Percentiles rank a stretch among this genome's conserved stretches.
phyloP scores from a whole-genome alignment of 2,329 filamentous ascomycete genomes.

The Pyrenophora tritici-repentis region DNA sequence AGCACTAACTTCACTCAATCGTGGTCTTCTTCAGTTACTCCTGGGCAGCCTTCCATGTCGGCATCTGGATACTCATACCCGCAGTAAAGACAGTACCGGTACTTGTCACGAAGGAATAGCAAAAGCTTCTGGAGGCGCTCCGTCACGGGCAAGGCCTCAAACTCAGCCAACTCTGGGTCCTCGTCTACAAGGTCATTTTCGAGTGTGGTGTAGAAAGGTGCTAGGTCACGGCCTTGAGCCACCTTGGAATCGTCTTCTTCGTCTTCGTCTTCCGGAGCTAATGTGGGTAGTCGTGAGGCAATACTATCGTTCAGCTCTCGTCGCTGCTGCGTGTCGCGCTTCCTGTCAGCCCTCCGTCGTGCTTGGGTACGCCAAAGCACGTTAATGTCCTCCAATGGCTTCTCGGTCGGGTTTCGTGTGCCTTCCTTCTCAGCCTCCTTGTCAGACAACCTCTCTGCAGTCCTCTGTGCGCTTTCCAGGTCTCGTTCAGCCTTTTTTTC shows the following conservation, averaged over 20 bases:
- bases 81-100: slow-evolving; percentile 95
- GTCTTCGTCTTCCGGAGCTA: slow-evolving; percentile 67
- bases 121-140: slow-evolving; percentile 72
- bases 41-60: slow-evolving; percentile 86
- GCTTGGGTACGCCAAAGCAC: slow-evolving; percentile 80
- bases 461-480: slow-evolving; percentile 77
- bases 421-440: slow-evolving; percentile 31
- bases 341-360: slow-evolving; percentile 69
- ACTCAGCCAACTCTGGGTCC: slow-evolving; percentile 79
- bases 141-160: slow-evolving; percentile 68
- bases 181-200: slow-evolving; percentile 76
- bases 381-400: slow-evolving; percentile 70
- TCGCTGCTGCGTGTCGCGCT: slow-evolving; percentile 59
- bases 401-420: slow-evolving; percentile 39
- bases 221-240: slow-evolving; percentile 66
- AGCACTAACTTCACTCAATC: slow-evolving; percentile 51
- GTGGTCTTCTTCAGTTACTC: slow-evolving; percentile 81
- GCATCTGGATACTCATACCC: slow-evolving; percentile 78
- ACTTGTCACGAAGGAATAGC: slow-evolving; percentile 68
- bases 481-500: slow-evolving; percentile 63
- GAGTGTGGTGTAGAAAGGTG: slow-evolving; percentile 56
- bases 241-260: slow-evolving; percentile 73
- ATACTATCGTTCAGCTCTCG: slow-evolving; percentile 38
- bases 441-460: slow-evolving; percentile 74
- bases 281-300: slow-evolving; percentile 63